phyloP scores from a whole-genome alignment of 2,329 filamentous ascomycete genomes.

The Dothidotthia symphoricarpi region DNA sequence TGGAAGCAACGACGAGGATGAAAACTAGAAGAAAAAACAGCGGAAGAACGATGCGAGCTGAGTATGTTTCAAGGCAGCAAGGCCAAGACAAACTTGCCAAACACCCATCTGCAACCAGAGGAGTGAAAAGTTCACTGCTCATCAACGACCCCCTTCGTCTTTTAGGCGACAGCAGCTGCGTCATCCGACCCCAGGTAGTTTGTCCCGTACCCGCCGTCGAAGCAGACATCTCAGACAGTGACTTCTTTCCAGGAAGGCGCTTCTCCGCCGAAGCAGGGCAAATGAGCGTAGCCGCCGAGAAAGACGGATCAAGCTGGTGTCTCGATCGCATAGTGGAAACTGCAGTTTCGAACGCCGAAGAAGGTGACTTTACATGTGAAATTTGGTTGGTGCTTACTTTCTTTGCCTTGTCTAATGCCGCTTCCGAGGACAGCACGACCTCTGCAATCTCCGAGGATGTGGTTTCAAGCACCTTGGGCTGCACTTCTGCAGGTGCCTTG shows the following conservation, averaged over 20 bases:
- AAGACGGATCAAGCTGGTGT: slow-evolving; percentile 19
- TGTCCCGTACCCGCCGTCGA: slow-evolving; percentile 23
- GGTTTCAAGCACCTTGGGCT: slow-evolving; percentile 31
- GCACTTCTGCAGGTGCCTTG: slow-evolving; percentile 32
- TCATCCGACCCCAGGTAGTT: slow-evolving; percentile 26
- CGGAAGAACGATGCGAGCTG: slow-evolving; percentile 12
- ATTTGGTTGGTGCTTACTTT: slow-evolving; percentile 39
- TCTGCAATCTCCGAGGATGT: slow-evolving; percentile 38
- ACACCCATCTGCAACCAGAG: slow-evolving; percentile 13
- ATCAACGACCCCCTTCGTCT: slow-evolving; percentile 16
- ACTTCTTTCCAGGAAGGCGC: slow-evolving; percentile 12
- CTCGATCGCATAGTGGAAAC: slow-evolving; percentile 20
- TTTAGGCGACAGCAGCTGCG: slow-evolving; percentile 23
- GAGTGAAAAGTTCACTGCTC: slow-evolving; percentile 17
- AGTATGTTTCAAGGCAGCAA: slow-evolving; percentile 29
- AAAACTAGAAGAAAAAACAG: slow-evolving; percentile 4
- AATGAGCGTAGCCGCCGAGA: slow-evolving; percentile 25
- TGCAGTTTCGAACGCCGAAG: slow-evolving; percentile 23
- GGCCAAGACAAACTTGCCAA: slow-evolving; percentile 36
- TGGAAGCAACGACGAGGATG: no score
- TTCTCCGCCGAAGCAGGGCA: slow-evolving; percentile 13
- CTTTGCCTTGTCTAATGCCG: slow-evolving; percentile 37
- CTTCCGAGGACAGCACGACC: slow-evolving; percentile 34
- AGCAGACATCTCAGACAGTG: slow-evolving; percentile 21
- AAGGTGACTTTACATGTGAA: slow-evolving; percentile 18